Evolutionary conservation across 2,329 filamentous ascomycete species (phyloP).

Genomic region (Colletotrichum sansevieriae): DNA sequence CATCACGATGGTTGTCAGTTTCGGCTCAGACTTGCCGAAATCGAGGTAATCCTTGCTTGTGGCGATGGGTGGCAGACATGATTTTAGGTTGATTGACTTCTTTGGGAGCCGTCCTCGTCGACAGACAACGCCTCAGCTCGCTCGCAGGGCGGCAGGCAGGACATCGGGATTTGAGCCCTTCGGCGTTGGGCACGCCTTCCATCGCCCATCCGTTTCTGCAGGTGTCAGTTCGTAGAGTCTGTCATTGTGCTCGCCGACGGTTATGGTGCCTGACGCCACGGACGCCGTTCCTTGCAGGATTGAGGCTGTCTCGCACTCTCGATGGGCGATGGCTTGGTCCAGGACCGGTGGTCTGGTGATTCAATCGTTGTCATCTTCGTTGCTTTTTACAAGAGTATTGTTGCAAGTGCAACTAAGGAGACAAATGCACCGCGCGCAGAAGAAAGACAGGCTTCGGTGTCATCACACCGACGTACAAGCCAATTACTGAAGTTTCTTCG

Average conservation of each 20-base stretch:
- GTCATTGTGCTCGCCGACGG: background rate
- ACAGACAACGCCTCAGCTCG: background rate
- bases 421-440: too few species aligned
- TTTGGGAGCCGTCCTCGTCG: background rate
- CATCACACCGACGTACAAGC: too few species aligned
- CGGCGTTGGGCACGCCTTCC: background rate
- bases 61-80: background rate
- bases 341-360: background rate
- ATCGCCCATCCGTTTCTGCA: slow-evolving; percentile 15
- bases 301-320: background rate
- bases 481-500: too few species aligned
- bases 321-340: too few species aligned
- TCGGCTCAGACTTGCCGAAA: slow-evolving; percentile 24
- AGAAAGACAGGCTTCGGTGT: too few species aligned
- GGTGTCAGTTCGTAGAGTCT: slow-evolving; percentile 7
- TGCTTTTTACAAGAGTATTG: background rate
- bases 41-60: slow-evolving; percentile 11
- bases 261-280: background rate
- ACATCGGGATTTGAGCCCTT: background rate
- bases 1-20: slow-evolving; percentile 17
- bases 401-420: too few species aligned
- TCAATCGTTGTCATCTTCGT: background rate
- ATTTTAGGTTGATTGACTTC: background rate
- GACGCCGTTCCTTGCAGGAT: slow-evolving; percentile 10
- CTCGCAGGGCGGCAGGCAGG: too few species aligned